Evolutionary conservation across 2,329 filamentous ascomycete genomes (phyloP).

Genomic region (Lasiodiplodia hormozganensis): DNA sequence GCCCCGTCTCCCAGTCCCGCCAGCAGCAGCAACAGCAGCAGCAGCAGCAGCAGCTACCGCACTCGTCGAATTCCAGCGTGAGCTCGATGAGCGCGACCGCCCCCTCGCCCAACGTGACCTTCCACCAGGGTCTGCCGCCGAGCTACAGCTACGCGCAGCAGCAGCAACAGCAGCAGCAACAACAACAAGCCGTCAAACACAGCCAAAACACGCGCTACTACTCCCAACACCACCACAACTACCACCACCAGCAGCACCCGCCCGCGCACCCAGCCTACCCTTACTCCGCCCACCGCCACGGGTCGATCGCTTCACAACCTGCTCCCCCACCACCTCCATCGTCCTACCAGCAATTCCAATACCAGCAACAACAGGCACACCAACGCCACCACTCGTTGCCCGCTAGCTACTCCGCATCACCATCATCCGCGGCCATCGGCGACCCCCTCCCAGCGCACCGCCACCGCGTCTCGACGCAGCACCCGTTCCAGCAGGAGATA

Average conservation of each 20-base stretch:
- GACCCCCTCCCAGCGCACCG: slow-evolving; percentile 12
- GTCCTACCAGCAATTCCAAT: background rate
- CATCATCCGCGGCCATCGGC: too few relatives aligned
- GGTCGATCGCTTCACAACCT: background rate
- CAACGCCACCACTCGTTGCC: background rate
- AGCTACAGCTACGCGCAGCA: background rate
- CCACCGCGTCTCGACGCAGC: slow-evolving; percentile 35
- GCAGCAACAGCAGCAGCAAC: background rate
- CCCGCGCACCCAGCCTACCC: slow-evolving; percentile 10
- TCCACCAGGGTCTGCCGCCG: background rate
- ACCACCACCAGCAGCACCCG: background rate
- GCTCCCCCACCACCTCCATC: background rate
- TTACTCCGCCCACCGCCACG: background rate
- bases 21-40: background rate
- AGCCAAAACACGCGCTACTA: background rate
- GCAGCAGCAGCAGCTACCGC: background rate
- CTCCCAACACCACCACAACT: slow-evolving; percentile 21
- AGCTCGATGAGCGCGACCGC: background rate
- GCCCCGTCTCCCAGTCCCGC: too few relatives aligned
- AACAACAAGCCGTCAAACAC: background rate
- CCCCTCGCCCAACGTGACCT: background rate
- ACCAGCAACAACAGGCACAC: background rate
- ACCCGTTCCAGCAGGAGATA: slow-evolving; percentile 41
- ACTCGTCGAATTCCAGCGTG: slow-evolving; percentile 12
- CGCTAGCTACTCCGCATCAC: background rate